These are phyloP conservation scores for Ostreobium quekettii DNA, from an alignment of 139 green algal genomes.

Conservation along the genomic window DNA sequence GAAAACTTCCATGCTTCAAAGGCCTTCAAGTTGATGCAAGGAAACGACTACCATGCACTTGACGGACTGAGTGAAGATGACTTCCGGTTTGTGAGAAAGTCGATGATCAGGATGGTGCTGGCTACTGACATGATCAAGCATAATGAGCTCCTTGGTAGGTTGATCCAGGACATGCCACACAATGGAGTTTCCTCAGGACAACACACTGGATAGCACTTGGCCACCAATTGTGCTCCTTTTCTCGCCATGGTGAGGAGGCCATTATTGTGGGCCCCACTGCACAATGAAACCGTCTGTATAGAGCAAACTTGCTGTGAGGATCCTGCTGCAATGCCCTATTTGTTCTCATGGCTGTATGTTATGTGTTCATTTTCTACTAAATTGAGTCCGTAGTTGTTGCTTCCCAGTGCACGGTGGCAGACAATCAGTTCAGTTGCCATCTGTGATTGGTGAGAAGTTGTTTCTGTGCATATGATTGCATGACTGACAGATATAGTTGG, in stretches of 20 bases:
- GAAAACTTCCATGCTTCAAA: constrained; percentile 2
- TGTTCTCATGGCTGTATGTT: too few species aligned
- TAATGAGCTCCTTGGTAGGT: background rate
- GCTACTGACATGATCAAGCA: background rate
- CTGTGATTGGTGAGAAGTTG: too few species aligned
- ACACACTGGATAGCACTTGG: too few species aligned
- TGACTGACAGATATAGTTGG: background rate
- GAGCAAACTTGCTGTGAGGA: too few species aligned
- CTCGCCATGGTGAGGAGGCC: too few species aligned
- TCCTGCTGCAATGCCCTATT: background rate
- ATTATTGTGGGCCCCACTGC: too few species aligned
- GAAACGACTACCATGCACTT: constrained; percentile 4
- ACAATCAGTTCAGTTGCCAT: too few species aligned
- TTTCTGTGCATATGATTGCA: background rate
- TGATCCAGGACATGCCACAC: background rate
- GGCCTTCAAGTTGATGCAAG: background rate
- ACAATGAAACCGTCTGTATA: too few species aligned
- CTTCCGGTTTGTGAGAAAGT: background rate
- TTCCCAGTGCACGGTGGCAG: too few species aligned
- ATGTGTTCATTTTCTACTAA: too few species aligned
- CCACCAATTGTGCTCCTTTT: too few species aligned
- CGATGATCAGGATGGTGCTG: background rate
- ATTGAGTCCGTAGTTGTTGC: too few species aligned
- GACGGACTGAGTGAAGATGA: background rate
- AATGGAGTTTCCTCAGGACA: background rate